Percentiles rank a stretch among this genome's conserved stretches.
Evolutionary conservation across 1,284 basidiomycete species (phyloP).

Genomic region (Cutaneotrichosporon sp.): DNA sequence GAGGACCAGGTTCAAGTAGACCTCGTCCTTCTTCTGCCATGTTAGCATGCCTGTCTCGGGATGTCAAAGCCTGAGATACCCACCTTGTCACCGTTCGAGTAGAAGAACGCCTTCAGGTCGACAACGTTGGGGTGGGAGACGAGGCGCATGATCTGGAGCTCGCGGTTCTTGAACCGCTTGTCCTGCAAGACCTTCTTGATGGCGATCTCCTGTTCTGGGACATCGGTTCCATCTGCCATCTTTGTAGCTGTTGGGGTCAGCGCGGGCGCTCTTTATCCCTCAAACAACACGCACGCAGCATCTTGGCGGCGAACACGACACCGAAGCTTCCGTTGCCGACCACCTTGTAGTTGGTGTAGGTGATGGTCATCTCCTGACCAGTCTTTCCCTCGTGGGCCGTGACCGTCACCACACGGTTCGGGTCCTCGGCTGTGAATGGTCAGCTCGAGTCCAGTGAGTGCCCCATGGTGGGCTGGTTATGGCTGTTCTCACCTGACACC

Average conservation of each 20-base stretch:
- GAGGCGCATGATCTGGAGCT: slow-evolving; percentile 99
- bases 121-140: slow-evolving; percentile 98
- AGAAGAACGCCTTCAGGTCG: slow-evolving; percentile 97
- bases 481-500: slow-evolving; percentile 71
- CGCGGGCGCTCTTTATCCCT: neutral
- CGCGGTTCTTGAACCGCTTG: slow-evolving; percentile 99
- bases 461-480: neutral
- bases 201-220: slow-evolving; percentile 84
- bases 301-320: slow-evolving; percentile 82
- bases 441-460: neutral
- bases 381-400: slow-evolving; percentile 92
- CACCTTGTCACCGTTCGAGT: slow-evolving; percentile 98
- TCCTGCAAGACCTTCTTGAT: slow-evolving; percentile 99
- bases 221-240: slow-evolving; percentile 53
- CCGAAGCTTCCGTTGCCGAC: slow-evolving; percentile 99
- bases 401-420: slow-evolving; percentile 91
- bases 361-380: slow-evolving; percentile 82
- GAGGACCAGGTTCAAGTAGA: slow-evolving; percentile 98
- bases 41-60: neutral
- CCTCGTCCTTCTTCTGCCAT: slow-evolving; percentile 81
- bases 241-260: slow-evolving; percentile 34
- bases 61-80: neutral
- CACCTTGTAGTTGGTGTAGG: slow-evolving; percentile 97
- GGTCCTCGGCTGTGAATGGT: slow-evolving; percentile 67
- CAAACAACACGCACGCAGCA: slow-evolving; percentile 49